These are phyloP conservation scores for Dispira simplex DNA, from an alignment of 192 early-diverging fungal species.

Conservation along the genomic window DNA sequence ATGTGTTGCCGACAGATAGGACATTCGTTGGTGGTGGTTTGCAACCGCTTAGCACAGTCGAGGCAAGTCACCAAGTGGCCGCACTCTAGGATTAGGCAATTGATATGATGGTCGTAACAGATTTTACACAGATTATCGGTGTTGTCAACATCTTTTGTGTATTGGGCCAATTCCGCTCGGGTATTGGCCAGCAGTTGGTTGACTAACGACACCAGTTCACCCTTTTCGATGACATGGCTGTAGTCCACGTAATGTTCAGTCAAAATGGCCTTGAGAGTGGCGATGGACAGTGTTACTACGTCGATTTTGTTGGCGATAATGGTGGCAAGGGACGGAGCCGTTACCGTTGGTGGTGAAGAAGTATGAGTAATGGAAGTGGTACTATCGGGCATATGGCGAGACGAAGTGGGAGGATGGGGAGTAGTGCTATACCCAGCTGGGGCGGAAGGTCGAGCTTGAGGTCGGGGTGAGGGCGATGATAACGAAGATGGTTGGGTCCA, in stretches of 20 bases:
- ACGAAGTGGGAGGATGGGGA: not conserved
- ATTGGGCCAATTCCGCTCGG: constrained; percentile 3
- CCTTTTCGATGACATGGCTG: constrained; percentile 7
- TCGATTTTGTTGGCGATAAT: constrained; percentile 9
- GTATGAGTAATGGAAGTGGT: not conserved
- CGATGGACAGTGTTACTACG: not conserved
- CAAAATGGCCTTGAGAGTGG: constrained; percentile 9
- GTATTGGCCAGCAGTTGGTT: constrained; percentile 6
- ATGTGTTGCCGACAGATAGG: constrained; percentile 12
- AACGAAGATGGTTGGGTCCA: not conserved
- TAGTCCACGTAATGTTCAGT: not conserved
- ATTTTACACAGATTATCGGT: constrained; percentile 9
- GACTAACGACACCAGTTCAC: constrained; percentile 1
- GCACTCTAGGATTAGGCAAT: constrained; percentile 12
- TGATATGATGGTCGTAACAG: constrained; percentile 9
- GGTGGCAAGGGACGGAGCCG: constrained; percentile 4
- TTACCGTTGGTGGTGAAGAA: not conserved
- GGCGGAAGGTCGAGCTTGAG: not conserved
- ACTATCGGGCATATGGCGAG: not conserved
- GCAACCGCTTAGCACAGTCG: constrained; percentile 11
- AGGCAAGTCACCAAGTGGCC: constrained; percentile 11
- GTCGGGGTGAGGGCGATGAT: not conserved
- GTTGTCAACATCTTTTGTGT: not conserved
- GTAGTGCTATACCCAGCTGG: not conserved
- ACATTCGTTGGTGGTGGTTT: constrained; percentile 8